Base-by-base conservation (phyloP, 2,329 filamentous ascomycete species). In the Fusarium fracticaudum region DNA sequence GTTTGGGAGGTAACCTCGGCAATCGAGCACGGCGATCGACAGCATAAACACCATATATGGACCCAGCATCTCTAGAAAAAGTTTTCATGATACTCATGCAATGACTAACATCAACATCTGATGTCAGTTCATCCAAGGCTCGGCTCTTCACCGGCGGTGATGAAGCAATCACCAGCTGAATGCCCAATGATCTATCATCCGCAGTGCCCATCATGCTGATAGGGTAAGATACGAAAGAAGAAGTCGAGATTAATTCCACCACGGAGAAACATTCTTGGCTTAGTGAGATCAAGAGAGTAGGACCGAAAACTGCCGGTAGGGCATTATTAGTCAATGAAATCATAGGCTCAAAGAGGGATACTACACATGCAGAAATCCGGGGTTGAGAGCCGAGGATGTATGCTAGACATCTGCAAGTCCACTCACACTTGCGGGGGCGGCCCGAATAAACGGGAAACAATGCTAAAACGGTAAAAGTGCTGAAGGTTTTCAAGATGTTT, bases 391-490 rank as follows among this genome's bases (percentile, higher is more conserved):
- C 60, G 60, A 66, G 45, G 43, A 31, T 38, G 26, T 15, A 29
- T 43, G 47, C 35, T 18, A 40, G 48, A 38, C 26, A 37, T 8
- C 11, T 57, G 18, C 31, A 17, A 64, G 38, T 41, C 64, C 66
- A 50, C 47, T 35, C 44, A 54, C 53, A 55, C 37, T 26, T 71
- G 67, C 67, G 53, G 67, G 53, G 60, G 67, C 67, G 67, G 66
- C 60, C 67, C 67, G 67, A 70, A 54, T 70, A 8, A 24, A 66
- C 29, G 24, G 22, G n/a, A 8, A 11, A 33, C 40, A 35, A 41
- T 41, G 26, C 50, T 53, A 37, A 53, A 37, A 53, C 13, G 31
- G 50, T 37, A 35, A 26, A 53, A 22, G 50, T 26, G 13, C 24
- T 26, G 18, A 37, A 37, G n/a, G 7, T n/a, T 13, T 5, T 29